A percentile compares a stretch with the other conserved stretches of the same genome.
Evolutionary conservation across 768 basidiomycete species (phyloP).

Genomic region (Trametes coccinea): DNA sequence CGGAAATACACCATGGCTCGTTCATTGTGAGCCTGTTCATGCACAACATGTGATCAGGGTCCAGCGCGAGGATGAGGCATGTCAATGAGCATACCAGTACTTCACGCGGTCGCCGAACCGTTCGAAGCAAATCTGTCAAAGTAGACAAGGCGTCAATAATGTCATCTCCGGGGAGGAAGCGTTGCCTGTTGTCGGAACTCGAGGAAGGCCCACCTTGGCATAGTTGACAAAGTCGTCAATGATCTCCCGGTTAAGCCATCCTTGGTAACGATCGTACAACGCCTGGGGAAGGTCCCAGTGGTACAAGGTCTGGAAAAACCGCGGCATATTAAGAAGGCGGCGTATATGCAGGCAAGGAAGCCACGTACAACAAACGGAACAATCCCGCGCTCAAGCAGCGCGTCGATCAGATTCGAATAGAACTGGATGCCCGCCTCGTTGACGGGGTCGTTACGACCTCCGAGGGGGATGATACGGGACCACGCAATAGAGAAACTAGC

Average conservation of each 20-base stretch:
- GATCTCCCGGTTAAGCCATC: conserved; percentile 76
- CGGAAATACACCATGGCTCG: conserved; percentile 72
- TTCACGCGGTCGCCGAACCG: conserved; percentile 76
- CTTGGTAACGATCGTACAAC: conserved; percentile 71
- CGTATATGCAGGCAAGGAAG: neutral
- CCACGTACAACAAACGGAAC: conserved; percentile 63
- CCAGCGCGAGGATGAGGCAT: neutral
- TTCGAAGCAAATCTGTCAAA: conserved; percentile 63
- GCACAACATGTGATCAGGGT: conserved; percentile 18
- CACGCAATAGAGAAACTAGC: conserved; percentile 65
- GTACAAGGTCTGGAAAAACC: conserved; percentile 54
- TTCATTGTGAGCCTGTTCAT: conserved; percentile 65
- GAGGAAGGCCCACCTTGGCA: conserved; percentile 33
- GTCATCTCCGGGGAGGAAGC: neutral
- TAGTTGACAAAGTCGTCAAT: conserved; percentile 66
- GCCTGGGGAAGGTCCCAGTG: conserved; percentile 82
- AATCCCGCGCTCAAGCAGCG: conserved; percentile 60
- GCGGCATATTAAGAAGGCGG: conserved; percentile 4
- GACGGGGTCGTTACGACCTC: conserved; percentile 70
- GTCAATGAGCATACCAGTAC: conserved; percentile 52
- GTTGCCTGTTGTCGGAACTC: neutral
- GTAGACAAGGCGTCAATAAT: neutral
- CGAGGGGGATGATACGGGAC: conserved; percentile 74
- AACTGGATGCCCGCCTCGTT: conserved; percentile 69
- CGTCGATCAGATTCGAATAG: conserved; percentile 73